These are phyloP conservation scores for Paramecium biaurelia DNA, from an alignment of 73 alveolate genomes.

Conservation along the genomic window DNA sequence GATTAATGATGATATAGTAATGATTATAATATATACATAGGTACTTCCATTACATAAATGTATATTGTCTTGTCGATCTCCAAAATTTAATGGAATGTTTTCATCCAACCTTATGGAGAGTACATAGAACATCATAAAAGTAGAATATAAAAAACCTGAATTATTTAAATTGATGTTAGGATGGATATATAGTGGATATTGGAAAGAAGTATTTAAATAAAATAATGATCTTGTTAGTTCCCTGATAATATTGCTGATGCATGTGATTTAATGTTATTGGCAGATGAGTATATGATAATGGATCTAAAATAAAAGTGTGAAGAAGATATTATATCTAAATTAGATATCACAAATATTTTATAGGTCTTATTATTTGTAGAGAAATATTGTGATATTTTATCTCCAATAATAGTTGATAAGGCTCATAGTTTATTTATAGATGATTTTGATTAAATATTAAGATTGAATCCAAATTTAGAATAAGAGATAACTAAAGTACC, in stretches of 20 bases:
- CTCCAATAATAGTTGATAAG: conserved; percentile 25
- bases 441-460: conserved; percentile 40
- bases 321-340: conserved; percentile 61
- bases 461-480: conserved; percentile 55
- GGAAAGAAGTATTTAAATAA: conserved; percentile 26
- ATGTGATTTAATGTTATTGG: conserved; percentile 56
- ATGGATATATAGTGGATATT: conserved; percentile 65
- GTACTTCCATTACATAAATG: conserved; percentile 56
- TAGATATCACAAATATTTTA: conserved; percentile 33
- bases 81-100: conserved; percentile 63
- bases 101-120: conserved; percentile 3
- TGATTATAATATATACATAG: not conserved
- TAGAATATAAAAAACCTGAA: conserved; percentile 46
- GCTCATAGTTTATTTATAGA: conserved; percentile 52
- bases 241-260: conserved; percentile 62
- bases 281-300: conserved; percentile 62
- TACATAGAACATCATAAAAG: not conserved
- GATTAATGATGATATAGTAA: conserved; percentile 52
- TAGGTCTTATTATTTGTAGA: conserved; percentile 31
- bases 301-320: conserved; percentile 63
- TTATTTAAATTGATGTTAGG: conserved; percentile 54
- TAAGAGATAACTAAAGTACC: conserved; percentile 55
- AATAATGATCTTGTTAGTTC: not conserved
- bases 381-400: conserved; percentile 12
- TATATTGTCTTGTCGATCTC: conserved; percentile 59